These are phyloP conservation scores for Digitaria exilis DNA, from an alignment of 202 grass and related monocot species.

Conservation along the genomic window DNA sequence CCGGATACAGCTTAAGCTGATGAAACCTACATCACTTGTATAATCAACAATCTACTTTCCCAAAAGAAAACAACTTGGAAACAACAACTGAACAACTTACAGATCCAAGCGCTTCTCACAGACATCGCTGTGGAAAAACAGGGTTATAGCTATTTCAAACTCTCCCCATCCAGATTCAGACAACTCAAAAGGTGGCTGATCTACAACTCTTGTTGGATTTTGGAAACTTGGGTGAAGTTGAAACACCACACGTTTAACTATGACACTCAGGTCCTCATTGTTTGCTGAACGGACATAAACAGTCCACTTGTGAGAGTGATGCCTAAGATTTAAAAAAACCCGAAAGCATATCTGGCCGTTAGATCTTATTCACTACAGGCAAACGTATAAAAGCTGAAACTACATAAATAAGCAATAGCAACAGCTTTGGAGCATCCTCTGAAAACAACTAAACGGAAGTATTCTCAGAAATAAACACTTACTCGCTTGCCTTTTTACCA, in stretches of 20 bases:
- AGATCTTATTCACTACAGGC: background rate
- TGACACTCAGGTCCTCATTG: conserved; percentile 83
- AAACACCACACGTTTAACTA: conserved; percentile 86
- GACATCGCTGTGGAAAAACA: conserved; percentile 88
- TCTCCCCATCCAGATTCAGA: conserved; percentile 96
- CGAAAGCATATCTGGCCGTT: background rate
- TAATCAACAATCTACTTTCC: conserved; percentile 8
- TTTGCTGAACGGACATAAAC: conserved; percentile 77
- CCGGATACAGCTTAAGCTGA: conserved; percentile 83
- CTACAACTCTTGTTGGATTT: conserved; percentile 82
- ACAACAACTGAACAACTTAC: conserved; percentile 45
- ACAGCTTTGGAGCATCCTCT: background rate
- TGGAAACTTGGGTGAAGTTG: conserved; percentile 98
- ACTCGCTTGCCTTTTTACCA: conserved; percentile 96
- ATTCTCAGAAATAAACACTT: conserved; percentile 12
- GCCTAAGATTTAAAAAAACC: conserved; percentile 47
- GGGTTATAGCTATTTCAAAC: conserved; percentile 91
- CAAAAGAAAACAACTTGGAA: background rate
- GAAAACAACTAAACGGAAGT: background rate
- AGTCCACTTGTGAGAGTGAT: conserved; percentile 94
- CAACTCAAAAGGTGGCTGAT: conserved; percentile 80
- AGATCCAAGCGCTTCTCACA: conserved; percentile 84
- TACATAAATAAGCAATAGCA: background rate
- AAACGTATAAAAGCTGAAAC: background rate
- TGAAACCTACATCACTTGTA: conserved; percentile 60